Conservation (phyloP, 2,329 filamentous ascomycete genomes). For the Acarospora socialis region DNA sequence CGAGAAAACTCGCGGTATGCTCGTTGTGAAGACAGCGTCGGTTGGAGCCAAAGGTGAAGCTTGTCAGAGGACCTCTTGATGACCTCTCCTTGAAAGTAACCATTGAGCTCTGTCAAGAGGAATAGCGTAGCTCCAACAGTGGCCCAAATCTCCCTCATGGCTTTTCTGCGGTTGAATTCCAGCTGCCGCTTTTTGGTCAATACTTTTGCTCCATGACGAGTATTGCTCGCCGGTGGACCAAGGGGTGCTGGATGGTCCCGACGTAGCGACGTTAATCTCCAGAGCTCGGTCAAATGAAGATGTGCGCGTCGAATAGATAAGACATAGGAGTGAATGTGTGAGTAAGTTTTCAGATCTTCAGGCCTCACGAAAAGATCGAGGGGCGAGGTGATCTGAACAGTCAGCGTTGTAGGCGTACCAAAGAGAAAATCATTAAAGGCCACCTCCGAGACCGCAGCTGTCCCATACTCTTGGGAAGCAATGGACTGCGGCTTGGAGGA, state of each 20-base stretch:
- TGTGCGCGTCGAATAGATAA: constrained; percentile 75
- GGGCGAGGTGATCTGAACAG: constrained; percentile 59
- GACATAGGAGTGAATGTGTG: constrained; percentile 74
- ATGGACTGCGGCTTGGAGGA: constrained; percentile 29
- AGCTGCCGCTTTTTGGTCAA: constrained; percentile 46
- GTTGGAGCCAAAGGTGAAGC: constrained; percentile 60
- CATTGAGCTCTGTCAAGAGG: constrained; percentile 73
- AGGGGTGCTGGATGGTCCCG: constrained; percentile 62
- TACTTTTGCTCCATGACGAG: constrained; percentile 43
- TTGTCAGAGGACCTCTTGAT: constrained; percentile 68
- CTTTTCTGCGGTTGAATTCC: constrained; percentile 46
- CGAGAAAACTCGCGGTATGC: constrained; percentile 23
- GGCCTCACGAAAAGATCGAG: constrained; percentile 74
- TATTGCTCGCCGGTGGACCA: constrained; percentile 48
- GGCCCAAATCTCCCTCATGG: constrained; percentile 77
- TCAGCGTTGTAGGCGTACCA: constrained; percentile 57
- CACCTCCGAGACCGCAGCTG: constrained; percentile 21
- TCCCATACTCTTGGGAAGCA: constrained; percentile 22
- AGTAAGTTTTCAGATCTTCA: constrained; percentile 65
- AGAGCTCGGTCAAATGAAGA: constrained; percentile 67
- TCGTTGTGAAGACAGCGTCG: constrained; percentile 19
- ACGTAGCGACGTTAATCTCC: constrained; percentile 69
- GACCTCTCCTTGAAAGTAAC: constrained; percentile 81
- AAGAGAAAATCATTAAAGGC: constrained; percentile 68
- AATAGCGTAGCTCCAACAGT: constrained; percentile 78